phyloP scores from a whole-genome alignment of 139 green algal genomes.

The Coelastrella sp. region DNA sequence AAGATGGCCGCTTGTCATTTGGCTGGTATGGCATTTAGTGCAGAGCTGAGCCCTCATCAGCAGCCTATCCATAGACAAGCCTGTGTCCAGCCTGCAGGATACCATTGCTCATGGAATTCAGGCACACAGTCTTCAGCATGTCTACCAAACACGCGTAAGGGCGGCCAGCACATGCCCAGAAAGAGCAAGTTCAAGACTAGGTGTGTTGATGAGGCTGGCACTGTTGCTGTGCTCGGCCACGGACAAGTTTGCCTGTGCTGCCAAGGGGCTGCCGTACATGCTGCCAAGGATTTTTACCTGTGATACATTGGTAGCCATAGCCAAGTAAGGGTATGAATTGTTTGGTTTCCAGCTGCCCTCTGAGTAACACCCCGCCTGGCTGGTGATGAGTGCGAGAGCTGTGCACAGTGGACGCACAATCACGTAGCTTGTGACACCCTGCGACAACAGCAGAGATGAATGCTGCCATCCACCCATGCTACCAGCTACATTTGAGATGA shows the following conservation, averaged over 20 bases:
- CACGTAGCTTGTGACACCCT: conserved; percentile 95
- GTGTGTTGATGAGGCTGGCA: neutral
- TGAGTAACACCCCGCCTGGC: conserved; percentile 75
- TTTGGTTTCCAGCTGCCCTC: conserved; percentile 76
- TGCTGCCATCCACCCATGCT: neutral
- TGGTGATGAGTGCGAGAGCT: conserved; percentile 70
- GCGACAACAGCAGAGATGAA: conserved; percentile 31
- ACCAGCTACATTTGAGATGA: neutral
- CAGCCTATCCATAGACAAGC: too few species aligned
- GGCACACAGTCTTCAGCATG: neutral
- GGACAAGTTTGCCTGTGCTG: neutral
- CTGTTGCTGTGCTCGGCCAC: too few species aligned
- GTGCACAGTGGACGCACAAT: conserved; percentile 88
- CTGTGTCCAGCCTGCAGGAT: too few species aligned
- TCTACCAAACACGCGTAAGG: neutral
- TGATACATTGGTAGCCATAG: conserved; percentile 84
- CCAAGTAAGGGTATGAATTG: conserved; percentile 86
- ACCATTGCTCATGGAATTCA: neutral
- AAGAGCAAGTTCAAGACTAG: neutral
- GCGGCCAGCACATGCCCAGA: neutral
- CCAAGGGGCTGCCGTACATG: neutral
- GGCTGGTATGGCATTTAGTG: neutral
- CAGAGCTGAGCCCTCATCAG: too few species aligned
- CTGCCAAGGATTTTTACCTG: conserved; percentile 58
- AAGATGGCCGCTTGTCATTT: neutral